Percentiles rank a stretch among this genome's conserved stretches.
These are phyloP conservation scores for Myxozyma neotropica DNA, from an alignment of 805 yeast genomes.

Conservation along the genomic window DNA sequence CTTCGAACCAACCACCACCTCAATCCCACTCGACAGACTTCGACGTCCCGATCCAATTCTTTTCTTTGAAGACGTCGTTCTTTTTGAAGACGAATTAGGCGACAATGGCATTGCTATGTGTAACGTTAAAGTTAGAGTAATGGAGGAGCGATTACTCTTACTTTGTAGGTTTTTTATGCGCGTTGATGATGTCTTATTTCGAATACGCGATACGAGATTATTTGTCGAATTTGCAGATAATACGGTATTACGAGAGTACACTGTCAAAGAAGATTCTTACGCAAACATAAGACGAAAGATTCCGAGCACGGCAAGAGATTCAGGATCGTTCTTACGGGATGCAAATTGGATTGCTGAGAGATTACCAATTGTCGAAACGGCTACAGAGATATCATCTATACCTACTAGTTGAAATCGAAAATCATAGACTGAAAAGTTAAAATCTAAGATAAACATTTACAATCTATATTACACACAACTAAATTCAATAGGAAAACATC, in stretches of 20 bases:
- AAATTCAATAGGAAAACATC: background rate
- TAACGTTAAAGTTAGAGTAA: conserved; percentile 80
- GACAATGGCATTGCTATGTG: conserved; percentile 89
- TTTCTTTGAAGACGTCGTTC: conserved; percentile 83
- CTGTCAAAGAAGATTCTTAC: conserved; percentile 64
- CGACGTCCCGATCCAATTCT: conserved; percentile 79
- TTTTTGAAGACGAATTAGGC: conserved; percentile 94
- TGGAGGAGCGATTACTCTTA: conserved; percentile 76
- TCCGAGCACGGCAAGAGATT: conserved; percentile 61
- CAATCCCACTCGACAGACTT: conserved; percentile 72
- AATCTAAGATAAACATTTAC: too few species aligned
- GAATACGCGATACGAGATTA: conserved; percentile 82
- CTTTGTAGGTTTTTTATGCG: conserved; percentile 79
- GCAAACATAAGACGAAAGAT: conserved; percentile 49
- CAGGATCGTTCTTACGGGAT: conserved; percentile 71
- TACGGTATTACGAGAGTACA: conserved; percentile 72
- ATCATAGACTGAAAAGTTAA: background rate
- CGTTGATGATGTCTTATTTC: conserved; percentile 84
- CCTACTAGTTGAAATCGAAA: too few species aligned
- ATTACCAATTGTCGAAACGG: conserved; percentile 51
- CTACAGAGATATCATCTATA: conserved; percentile 40
- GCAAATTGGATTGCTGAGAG: conserved; percentile 79
- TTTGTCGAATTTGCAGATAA: conserved; percentile 74
- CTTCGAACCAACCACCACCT: conserved; percentile 41
- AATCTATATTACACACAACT: too few species aligned